phyloP scores from a whole-genome alignment of 208 protist species.

The Spongospora subterranea region DNA sequence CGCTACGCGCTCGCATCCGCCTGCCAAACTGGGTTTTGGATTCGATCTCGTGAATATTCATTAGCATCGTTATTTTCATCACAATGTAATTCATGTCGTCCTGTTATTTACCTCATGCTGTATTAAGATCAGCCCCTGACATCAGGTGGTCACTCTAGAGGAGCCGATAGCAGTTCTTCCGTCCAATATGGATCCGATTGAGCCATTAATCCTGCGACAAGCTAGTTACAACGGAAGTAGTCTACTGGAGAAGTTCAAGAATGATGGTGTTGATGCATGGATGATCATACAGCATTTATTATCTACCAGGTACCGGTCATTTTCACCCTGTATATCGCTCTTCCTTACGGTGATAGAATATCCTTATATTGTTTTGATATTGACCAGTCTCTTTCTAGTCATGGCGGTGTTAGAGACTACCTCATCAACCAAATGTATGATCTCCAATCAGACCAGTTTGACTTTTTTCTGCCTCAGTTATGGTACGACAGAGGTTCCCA shows the following conservation, averaged over 20 bases:
- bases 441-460: slow-evolving; percentile 16
- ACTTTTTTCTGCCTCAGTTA: slow-evolving; percentile 53
- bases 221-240: neutral
- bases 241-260: neutral
- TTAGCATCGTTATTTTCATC: no score
- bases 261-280: neutral
- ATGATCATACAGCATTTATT: neutral
- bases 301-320: neutral
- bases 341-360: no score
- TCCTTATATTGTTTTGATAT: neutral
- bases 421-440: slow-evolving; percentile 57
- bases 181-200: neutral
- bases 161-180: no score
- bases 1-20: no score
- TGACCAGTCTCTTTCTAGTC: neutral
- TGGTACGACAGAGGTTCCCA: neutral
- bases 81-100: no score
- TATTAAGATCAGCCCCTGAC: no score
- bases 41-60: no score
- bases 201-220: neutral
- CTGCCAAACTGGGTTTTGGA: no score
- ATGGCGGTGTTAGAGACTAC: slow-evolving; percentile 33
- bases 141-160: no score
- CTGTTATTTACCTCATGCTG: no score
- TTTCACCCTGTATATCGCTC: no score